Percentiles rank a stretch among this genome's conserved stretches.
Conservation (phyloP, 2,329 filamentous ascomycete species). For the Stachybotrys chlorohalonatus region DNA sequence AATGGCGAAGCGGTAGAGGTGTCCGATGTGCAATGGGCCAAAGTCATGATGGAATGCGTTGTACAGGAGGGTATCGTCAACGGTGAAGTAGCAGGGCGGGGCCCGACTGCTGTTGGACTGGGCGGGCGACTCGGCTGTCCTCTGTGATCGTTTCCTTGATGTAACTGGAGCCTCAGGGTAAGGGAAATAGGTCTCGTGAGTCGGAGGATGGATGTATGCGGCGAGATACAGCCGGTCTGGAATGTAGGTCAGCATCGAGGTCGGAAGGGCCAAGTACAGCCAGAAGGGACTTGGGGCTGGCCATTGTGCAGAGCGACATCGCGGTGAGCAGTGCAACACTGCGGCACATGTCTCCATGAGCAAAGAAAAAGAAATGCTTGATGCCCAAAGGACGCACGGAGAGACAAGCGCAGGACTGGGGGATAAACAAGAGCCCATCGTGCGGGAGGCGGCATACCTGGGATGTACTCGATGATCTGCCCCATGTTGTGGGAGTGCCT, state of each 20-base stretch:
- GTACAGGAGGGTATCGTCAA: slow-evolving; percentile 88
- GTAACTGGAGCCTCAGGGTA: slow-evolving; percentile 62
- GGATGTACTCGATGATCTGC: slow-evolving; percentile 93
- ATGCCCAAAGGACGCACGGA: slow-evolving; percentile 3
- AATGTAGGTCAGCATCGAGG: slow-evolving; percentile 16
- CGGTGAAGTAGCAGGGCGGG: slow-evolving; percentile 85
- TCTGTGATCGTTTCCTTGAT: slow-evolving; percentile 35
- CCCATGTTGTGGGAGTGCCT: slow-evolving; percentile 55
- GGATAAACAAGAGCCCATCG: slow-evolving; percentile 1
- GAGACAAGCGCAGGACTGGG: slow-evolving; percentile 3
- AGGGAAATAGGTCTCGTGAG: slow-evolving; percentile 75
- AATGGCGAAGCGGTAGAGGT: slow-evolving; percentile 92
- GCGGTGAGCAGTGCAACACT: slow-evolving; percentile 16
- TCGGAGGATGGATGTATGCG: slow-evolving; percentile 77
- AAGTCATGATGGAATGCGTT: slow-evolving; percentile 99
- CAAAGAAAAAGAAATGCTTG: background rate
- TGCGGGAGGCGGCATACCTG: slow-evolving; percentile 50
- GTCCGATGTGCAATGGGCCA: slow-evolving; percentile 92
- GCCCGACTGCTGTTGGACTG: slow-evolving; percentile 19
- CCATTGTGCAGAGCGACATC: slow-evolving; percentile 2
- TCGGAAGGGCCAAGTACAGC: slow-evolving; percentile 5
- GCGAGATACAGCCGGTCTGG: slow-evolving; percentile 91
- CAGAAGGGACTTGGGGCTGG: slow-evolving; percentile 3
- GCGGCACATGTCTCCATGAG: slow-evolving; percentile 15
- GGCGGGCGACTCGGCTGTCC: slow-evolving; percentile 43